phyloP scores from a whole-genome alignment of 352 stramenopile species.

The Globisporangium mamillatum region DNA sequence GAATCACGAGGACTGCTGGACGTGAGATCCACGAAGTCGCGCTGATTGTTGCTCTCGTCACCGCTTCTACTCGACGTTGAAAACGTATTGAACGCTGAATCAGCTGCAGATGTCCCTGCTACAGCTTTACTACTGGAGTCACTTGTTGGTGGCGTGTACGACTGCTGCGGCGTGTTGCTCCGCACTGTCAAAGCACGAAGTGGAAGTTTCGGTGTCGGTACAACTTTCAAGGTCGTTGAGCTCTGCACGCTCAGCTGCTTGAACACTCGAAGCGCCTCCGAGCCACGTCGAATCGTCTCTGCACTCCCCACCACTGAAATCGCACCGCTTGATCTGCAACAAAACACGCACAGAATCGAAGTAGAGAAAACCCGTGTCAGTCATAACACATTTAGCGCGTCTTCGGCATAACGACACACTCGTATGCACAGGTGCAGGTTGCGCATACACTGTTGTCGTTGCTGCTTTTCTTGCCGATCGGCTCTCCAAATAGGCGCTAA shows the following conservation, averaged over 20 bases:
- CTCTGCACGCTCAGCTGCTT: constrained; percentile 15
- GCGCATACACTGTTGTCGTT: constrained; percentile 21
- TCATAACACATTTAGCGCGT: background rate
- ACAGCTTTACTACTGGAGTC: background rate
- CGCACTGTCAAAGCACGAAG: constrained; percentile 2
- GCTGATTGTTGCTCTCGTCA: background rate
- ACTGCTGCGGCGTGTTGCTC: background rate
- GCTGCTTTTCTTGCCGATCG: constrained; percentile 40
- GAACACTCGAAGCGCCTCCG: constrained; percentile 27
- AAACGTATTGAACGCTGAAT: background rate
- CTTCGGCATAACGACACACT: background rate
- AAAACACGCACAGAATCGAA: constrained; percentile 1
- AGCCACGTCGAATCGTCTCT: constrained; percentile 43
- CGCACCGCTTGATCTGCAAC: background rate
- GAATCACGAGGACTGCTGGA: background rate
- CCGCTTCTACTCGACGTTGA: background rate
- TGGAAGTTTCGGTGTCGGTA: constrained; percentile 30
- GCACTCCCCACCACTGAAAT: background rate
- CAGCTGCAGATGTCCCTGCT: background rate
- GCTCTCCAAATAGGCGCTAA: constrained; percentile 66
- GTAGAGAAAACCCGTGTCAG: background rate
- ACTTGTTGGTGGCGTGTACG: background rate
- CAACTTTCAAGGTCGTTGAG: constrained; percentile 28
- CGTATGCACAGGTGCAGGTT: background rate
- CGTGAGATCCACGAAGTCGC: constrained; percentile 33